Conservation (phyloP, 2,329 filamentous ascomycete species). For the Claviceps arundinis region DNA sequence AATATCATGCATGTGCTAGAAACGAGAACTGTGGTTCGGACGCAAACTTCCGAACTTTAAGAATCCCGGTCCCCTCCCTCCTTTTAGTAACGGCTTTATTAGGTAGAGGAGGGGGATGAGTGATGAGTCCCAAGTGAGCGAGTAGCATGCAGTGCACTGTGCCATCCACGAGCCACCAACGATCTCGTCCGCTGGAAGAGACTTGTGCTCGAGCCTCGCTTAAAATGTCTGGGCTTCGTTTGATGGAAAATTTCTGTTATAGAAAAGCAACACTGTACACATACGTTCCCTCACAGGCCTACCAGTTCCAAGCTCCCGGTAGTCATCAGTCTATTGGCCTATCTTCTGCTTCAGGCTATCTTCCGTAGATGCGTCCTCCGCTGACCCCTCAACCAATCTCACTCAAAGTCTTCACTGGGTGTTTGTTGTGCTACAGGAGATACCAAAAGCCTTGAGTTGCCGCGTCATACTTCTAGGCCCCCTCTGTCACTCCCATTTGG, state of each 20-base stretch:
- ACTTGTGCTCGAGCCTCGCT: not conserved
- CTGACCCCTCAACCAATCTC: not conserved
- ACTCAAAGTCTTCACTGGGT: too few species aligned
- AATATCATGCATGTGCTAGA: not conserved
- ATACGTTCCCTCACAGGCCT: not conserved
- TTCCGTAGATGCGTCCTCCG: not conserved
- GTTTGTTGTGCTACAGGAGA: too few species aligned
- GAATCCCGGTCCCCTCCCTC: not conserved
- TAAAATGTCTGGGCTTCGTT: not conserved
- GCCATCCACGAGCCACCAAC: conserved; percentile 3
- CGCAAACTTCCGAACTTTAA: not conserved
- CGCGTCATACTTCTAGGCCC: not conserved
- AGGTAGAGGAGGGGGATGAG: not conserved
- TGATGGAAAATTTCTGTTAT: too few species aligned
- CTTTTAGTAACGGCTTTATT: too few species aligned
- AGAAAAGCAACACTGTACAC: not conserved
- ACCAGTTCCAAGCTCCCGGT: not conserved
- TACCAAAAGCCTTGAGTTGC: not conserved
- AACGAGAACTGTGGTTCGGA: not conserved
- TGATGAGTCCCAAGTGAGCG: not conserved
- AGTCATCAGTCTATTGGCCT: not conserved
- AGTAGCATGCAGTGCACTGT: not conserved
- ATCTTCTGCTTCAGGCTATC: not conserved
- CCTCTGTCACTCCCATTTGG: not conserved
- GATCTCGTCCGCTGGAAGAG: not conserved